Conservation (phyloP, 768 basidiomycete genomes). For the Paxillus involutus region DNA sequence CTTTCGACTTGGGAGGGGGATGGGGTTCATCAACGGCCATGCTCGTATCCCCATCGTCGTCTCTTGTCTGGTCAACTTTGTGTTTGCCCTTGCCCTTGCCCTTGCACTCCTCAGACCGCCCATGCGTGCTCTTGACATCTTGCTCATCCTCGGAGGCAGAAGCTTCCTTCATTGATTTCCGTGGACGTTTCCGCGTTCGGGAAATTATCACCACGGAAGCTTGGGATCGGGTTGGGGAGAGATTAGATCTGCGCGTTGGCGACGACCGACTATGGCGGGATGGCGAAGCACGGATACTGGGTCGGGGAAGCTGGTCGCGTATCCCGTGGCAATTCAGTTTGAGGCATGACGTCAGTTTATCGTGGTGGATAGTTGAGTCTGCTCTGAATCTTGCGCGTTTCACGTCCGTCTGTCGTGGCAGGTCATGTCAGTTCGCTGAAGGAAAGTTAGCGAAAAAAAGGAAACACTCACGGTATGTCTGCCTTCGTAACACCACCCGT, state of each 20-base stretch:
- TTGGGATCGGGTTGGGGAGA: slow-evolving; percentile 24
- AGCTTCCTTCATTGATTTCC: slow-evolving; percentile 18
- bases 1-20: slow-evolving; percentile 9
- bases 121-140: slow-evolving; percentile 6
- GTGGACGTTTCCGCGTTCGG: slow-evolving; percentile 24
- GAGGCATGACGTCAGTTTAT: slow-evolving; percentile 66
- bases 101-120: slow-evolving; percentile 2
- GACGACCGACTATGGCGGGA: slow-evolving; percentile 5
- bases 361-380: slow-evolving; percentile 63
- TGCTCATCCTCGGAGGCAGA: slow-evolving; percentile 20
- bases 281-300: background rate
- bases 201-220: slow-evolving; percentile 2
- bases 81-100: slow-evolving; percentile 1
- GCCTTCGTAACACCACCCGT: slow-evolving; percentile 87
- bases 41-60: background rate
- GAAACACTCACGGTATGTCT: slow-evolving; percentile 56
- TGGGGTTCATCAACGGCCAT: slow-evolving; percentile 12
- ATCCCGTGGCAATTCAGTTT: slow-evolving; percentile 53
- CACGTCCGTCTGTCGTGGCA: slow-evolving; percentile 51
- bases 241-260: slow-evolving; percentile 22
- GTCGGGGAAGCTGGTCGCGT: slow-evolving; percentile 18
- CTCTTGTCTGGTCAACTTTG: background rate
- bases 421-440: background rate
- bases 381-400: slow-evolving; percentile 80
- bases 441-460: background rate